Evolutionary conservation across 441 rosid species (phyloP), one percentile per base, ranked within the genome.

Genomic region (Pelargonium fulgidum): DNA sequence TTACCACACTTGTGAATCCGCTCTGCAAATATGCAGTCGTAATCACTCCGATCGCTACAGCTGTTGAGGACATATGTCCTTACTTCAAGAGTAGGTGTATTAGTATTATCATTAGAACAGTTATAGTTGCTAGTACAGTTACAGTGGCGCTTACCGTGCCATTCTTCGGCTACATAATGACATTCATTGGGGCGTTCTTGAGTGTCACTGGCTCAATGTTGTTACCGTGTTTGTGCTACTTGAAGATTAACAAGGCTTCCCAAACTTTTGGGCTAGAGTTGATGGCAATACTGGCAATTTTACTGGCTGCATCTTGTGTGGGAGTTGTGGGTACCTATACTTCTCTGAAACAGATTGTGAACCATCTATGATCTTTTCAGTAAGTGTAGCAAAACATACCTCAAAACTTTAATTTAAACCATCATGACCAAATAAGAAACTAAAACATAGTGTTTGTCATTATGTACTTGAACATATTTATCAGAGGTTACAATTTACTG

Each of bases 1-100:
- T 69, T 20, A 84, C 89, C 0, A 87, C 96, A 24, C 71, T 87
- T 19, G 75, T 87, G 63, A 86, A 75, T 47, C 93, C 96, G 20
- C 64, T 89, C n/a, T 81, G 93, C 5, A 90, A 87, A 71, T 90
- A 86, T 63, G 85, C 93, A 17, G 66, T 87, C 10, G 64, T 83
- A 12, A 83, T 81, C 14, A 72, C 86, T 47, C 93, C 91, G 12
- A 80, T 86, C 29, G 85, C 85, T 1, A 78, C 76, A 2, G 78
- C 88, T 0, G 75, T 86, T 3, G 89, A 86, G 67, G 78, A 81
- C 36, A 73, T 45, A 7, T 17, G 79, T 14, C 33, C 24, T 16
- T 69, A 80, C 14, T 48, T 65, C 17, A 47, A 77, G 44, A 84
- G 72, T 65, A 75, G 66, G 56, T 0, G 66, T 12, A 66, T 85